Evolutionary conservation across 2,329 filamentous ascomycete genomes (phyloP), one percentile per base, ranked within the genome.

Genomic region (Amesomyces nigricolor): DNA sequence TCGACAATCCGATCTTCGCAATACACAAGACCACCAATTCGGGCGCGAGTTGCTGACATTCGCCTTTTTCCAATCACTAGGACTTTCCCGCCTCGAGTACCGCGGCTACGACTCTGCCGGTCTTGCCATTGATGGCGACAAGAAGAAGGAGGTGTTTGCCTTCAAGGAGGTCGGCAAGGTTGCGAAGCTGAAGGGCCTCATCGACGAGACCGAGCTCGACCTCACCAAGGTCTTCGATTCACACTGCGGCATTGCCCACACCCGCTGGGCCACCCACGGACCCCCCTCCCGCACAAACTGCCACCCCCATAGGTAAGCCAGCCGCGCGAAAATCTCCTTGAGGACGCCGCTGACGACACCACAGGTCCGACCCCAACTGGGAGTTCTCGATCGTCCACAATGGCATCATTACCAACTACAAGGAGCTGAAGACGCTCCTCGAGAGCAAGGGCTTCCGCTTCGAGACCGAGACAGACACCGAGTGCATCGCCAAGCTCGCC

Each of bases 401-500:
- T 77, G 94, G 94, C 71, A 99, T 99, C 81, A 99, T 99, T 76
- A 99, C 94, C 79, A 99, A 99, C 83, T 99, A 99, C 85, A 99
- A 99, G 82, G 94, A 99, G 78, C 79, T 99, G 68, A 96, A 92
- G 85, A 89, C 88, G 61, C 85, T 99, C 62, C 82, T 99, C 65
- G 83, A 87, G 76, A 82, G 81, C 80, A 99, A 97, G 83, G 94
- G 94, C 71, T 95, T 96, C 85, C 88, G 86, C 70, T 99, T 99
- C 72, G 94, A 99, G 85, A 99, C 94, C 51, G 92, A 99, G 76
- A 99, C 94, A 64, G 94, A 99, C 71, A 99, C 94, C 51, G 94
- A 99, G 78, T 96, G 92, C 75, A 99, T 99, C 74, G 94, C 94
- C 64, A 99, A 97, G 81, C 85, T 99, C 64, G 88, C 91, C 74